Conservation (phyloP, 1,284 basidiomycete genomes). For the Moesziomyces aphidis region DNA sequence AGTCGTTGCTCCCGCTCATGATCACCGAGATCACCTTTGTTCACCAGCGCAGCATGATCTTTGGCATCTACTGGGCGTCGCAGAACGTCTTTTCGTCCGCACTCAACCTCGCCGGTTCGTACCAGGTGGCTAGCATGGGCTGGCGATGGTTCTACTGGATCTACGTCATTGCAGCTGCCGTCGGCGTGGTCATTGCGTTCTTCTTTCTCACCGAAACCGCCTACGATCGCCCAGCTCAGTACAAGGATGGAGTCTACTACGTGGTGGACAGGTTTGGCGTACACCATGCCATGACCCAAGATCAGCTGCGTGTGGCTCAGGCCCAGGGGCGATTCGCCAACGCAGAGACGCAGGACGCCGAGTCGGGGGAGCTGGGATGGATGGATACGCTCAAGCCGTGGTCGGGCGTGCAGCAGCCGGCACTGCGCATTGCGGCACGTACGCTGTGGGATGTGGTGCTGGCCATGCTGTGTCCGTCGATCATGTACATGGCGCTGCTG, state of each 20-base stretch:
- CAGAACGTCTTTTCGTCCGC: conserved; percentile 8
- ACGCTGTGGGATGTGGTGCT: conserved; percentile 6
- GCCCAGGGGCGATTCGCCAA: background rate
- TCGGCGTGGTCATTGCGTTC: conserved; percentile 4
- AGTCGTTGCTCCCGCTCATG: conserved; percentile 5
- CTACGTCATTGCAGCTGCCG: conserved; percentile 5
- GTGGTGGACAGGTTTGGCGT: conserved; percentile 6
- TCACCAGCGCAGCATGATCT: conserved; percentile 6
- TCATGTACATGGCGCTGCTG: conserved; percentile 8
- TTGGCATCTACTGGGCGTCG: conserved; percentile 8
- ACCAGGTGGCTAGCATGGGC: conserved; percentile 7
- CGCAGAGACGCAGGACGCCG: background rate
- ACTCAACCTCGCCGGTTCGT: conserved; percentile 4
- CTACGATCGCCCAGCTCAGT: conserved; percentile 5
- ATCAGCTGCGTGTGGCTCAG: background rate
- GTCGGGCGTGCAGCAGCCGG: conserved; percentile 1
- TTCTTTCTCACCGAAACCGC: conserved; percentile 9
- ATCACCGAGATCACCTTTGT: conserved; percentile 8
- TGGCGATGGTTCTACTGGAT: conserved; percentile 9
- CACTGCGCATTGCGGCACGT: conserved; percentile 1
- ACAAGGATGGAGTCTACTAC: conserved; percentile 3
- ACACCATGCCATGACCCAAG: conserved; percentile 4
- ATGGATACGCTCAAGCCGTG: conserved; percentile 3
- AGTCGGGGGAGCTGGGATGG: background rate
- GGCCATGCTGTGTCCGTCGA: conserved; percentile 3